Percentiles rank a stretch among this genome's conserved stretches.
Conservation (phyloP, 164 flowering plant genomes). For the Vitis labrusca region DNA sequence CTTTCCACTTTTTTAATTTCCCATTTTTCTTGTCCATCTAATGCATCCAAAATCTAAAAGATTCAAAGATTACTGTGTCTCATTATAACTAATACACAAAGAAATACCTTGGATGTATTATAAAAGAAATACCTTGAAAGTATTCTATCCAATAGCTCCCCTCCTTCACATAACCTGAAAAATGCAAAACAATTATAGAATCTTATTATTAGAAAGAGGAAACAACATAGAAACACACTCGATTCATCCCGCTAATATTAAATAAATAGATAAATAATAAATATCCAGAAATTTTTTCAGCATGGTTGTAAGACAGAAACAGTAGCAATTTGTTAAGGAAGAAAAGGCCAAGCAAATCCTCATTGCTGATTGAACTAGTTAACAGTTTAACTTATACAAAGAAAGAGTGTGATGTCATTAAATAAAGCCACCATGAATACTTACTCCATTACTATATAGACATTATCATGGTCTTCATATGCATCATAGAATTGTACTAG, state of each 20-base stretch:
- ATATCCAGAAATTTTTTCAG: not conserved
- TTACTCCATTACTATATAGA: conserved; percentile 84
- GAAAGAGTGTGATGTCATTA: too few species aligned
- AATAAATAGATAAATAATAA: not conserved
- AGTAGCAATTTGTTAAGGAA: not conserved
- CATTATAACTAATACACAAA: not conserved
- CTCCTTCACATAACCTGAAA: conserved; percentile 76
- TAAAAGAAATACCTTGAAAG: conserved; percentile 52
- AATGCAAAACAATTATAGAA: not conserved
- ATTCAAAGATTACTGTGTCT: too few species aligned
- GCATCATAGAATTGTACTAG: conserved; percentile 63
- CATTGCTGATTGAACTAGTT: too few species aligned
- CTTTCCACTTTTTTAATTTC: not conserved
- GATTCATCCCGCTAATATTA: not conserved
- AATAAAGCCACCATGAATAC: conserved; percentile 13
- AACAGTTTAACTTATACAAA: not conserved
- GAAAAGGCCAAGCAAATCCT: not conserved
- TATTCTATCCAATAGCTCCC: conserved; percentile 71
- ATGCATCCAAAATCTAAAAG: not conserved
- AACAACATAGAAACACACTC: too few species aligned
- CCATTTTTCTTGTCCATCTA: not conserved
- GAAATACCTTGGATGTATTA: not conserved
- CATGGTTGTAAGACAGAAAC: not conserved
- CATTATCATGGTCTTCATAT: conserved; percentile 67
- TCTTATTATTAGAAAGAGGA: too few species aligned